A percentile compares a stretch with the other conserved stretches of the same genome.
Evolutionary conservation across 2,329 filamentous ascomycete species (phyloP).

Genomic region (Pleurostoma richardsiae): DNA sequence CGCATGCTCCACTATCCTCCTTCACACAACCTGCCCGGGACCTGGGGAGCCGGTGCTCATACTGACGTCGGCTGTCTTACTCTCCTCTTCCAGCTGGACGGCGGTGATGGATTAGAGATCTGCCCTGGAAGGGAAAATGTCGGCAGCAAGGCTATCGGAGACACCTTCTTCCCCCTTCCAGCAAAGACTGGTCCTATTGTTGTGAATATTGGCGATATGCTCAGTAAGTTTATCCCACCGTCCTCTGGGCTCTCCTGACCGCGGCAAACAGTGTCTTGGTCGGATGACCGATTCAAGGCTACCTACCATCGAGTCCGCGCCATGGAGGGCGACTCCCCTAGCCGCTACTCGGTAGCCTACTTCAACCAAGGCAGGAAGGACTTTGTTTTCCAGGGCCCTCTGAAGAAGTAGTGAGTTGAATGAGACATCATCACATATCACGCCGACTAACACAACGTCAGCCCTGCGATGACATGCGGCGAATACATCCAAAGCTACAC

Average conservation of each 20-base stretch:
- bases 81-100: conserved; percentile 44
- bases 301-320: conserved; percentile 43
- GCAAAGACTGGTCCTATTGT: conserved; percentile 24
- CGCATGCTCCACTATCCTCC: conserved; percentile 43
- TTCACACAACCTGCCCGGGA: conserved; percentile 11
- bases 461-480: neutral
- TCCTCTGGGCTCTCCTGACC: neutral
- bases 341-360: conserved; percentile 20
- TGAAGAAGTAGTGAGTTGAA: conserved; percentile 36
- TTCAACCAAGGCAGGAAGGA: conserved; percentile 49
- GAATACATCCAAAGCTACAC: neutral
- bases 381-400: conserved; percentile 41
- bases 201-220: conserved; percentile 36
- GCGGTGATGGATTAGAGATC: conserved; percentile 46
- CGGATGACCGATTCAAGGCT: conserved; percentile 49
- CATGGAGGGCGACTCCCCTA: conserved; percentile 7
- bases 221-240: conserved; percentile 22
- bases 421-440: too few species aligned
- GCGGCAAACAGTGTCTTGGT: conserved; percentile 49
- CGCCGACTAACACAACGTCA: neutral
- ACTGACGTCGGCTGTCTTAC: conserved; percentile 48
- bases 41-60: conserved; percentile 46
- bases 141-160: conserved; percentile 42
- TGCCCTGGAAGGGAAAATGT: conserved; percentile 46
- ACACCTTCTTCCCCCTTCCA: conserved; percentile 46